phyloP scores from a whole-genome alignment of 108 stramenopile genomes.

The Conticribra weissflogii region DNA sequence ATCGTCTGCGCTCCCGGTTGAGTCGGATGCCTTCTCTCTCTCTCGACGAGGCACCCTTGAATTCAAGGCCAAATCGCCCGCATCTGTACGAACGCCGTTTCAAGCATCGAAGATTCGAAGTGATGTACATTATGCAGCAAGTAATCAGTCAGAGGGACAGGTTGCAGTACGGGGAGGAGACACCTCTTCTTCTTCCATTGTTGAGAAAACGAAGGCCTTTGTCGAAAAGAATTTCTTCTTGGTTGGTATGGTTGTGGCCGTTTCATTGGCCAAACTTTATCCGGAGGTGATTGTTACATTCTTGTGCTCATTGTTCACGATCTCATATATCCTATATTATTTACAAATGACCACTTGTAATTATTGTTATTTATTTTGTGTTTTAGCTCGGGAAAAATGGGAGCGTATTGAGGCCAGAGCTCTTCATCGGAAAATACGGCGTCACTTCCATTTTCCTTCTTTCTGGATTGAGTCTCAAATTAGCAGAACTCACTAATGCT shows the following conservation, averaged over 20 bases:
- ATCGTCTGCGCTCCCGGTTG: slow-evolving; percentile 24
- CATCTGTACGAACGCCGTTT: neutral
- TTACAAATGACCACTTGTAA: neutral
- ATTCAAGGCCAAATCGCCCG: neutral
- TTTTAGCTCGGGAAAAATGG: slow-evolving; percentile 70
- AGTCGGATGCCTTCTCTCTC: slow-evolving; percentile 31
- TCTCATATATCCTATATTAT: too few species aligned
- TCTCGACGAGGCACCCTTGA: neutral
- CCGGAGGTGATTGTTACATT: slow-evolving; percentile 48
- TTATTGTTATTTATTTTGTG: neutral
- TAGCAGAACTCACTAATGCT: slow-evolving; percentile 73
- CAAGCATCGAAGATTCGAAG: neutral
- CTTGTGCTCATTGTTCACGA: neutral
- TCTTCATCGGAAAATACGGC: slow-evolving; percentile 84
- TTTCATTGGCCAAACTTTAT: slow-evolving; percentile 60
- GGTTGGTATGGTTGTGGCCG: slow-evolving; percentile 76
- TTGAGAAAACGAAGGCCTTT: slow-evolving; percentile 43
- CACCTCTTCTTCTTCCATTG: neutral
- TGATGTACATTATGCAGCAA: neutral
- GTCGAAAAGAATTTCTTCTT: slow-evolving; percentile 80
- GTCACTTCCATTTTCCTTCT: slow-evolving; percentile 87
- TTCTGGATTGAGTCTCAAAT: slow-evolving; percentile 76
- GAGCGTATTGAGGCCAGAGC: slow-evolving; percentile 76
- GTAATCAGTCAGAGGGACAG: neutral
- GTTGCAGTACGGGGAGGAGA: neutral